Conservation (phyloP, 768 basidiomycete species). For the Leccinum rimulosum region DNA sequence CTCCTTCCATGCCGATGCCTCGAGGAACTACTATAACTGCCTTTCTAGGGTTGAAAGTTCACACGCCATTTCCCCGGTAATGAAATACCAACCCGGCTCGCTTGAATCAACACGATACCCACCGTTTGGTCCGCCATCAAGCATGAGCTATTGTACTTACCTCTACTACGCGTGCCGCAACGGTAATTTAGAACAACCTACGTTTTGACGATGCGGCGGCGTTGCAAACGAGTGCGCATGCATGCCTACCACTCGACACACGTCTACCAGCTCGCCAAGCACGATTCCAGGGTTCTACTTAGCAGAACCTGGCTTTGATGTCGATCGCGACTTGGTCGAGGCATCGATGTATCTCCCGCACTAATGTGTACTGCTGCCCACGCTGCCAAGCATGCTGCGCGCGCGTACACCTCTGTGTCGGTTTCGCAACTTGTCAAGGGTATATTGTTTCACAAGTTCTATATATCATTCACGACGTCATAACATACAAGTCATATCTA, state of each 20-base stretch:
- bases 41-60: slow-evolving; percentile 10
- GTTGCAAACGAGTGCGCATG: background rate
- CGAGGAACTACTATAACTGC: slow-evolving; percentile 27
- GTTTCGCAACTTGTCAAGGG: background rate
- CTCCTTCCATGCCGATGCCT: slow-evolving; percentile 30
- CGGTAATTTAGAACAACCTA: slow-evolving; percentile 22
- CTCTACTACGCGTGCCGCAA: background rate
- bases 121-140: slow-evolving; percentile 15
- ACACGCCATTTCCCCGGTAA: slow-evolving; percentile 27
- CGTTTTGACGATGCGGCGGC: slow-evolving; percentile 3
- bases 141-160: background rate
- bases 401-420: background rate
- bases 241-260: slow-evolving; percentile 4
- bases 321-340: slow-evolving; percentile 1
- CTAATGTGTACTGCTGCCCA: background rate
- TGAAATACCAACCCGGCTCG: slow-evolving; percentile 16
- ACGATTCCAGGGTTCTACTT: slow-evolving; percentile 4
- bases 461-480: slow-evolving; percentile 1
- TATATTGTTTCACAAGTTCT: slow-evolving; percentile 2
- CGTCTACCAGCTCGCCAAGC: background rate
- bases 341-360: background rate
- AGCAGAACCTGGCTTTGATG: background rate
- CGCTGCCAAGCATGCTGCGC: background rate
- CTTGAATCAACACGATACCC: slow-evolving; percentile 13
- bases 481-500: slow-evolving; percentile 3